phyloP scores from a whole-genome alignment of 768 basidiomycete species.

The Phanerochaete carnosa region DNA sequence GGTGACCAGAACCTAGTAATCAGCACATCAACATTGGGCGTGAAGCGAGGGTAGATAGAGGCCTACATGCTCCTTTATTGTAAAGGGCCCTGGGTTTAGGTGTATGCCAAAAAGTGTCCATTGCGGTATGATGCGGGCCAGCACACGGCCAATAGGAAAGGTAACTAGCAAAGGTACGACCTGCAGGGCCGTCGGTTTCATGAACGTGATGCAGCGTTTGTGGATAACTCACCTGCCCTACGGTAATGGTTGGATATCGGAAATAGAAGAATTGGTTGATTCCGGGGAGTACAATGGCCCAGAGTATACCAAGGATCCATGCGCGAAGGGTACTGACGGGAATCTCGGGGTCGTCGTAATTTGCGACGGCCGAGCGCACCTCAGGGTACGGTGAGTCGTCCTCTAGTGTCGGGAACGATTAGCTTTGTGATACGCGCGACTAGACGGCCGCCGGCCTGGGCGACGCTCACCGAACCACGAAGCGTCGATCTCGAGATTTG shows the following conservation, averaged over 20 bases:
- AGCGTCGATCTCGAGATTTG: slow-evolving; percentile 24
- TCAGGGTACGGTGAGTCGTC: slow-evolving; percentile 88
- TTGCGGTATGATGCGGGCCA: slow-evolving; percentile 58
- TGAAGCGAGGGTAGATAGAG: slow-evolving; percentile 45
- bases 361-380: slow-evolving; percentile 73
- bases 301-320: slow-evolving; percentile 70
- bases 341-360: slow-evolving; percentile 66
- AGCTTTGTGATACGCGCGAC: neutral
- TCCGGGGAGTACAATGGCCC: slow-evolving; percentile 51
- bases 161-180: slow-evolving; percentile 70
- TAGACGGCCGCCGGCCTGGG: neutral
- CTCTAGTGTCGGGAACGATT: slow-evolving; percentile 26
- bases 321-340: slow-evolving; percentile 64
- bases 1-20: slow-evolving; percentile 52
- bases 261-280: slow-evolving; percentile 53
- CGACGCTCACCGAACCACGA: slow-evolving; percentile 18
- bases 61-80: slow-evolving; percentile 73
- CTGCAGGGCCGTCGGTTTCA: slow-evolving; percentile 13
- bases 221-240: slow-evolving; percentile 28
- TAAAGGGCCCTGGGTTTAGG: slow-evolving; percentile 73
- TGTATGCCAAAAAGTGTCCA: slow-evolving; percentile 54
- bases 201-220: neutral
- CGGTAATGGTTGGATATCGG: slow-evolving; percentile 38
- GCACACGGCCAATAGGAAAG: slow-evolving; percentile 65
- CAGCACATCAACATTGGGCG: neutral